Evolutionary conservation across 306 rosid species (phyloP).

Genomic region (Senna tora): DNA sequence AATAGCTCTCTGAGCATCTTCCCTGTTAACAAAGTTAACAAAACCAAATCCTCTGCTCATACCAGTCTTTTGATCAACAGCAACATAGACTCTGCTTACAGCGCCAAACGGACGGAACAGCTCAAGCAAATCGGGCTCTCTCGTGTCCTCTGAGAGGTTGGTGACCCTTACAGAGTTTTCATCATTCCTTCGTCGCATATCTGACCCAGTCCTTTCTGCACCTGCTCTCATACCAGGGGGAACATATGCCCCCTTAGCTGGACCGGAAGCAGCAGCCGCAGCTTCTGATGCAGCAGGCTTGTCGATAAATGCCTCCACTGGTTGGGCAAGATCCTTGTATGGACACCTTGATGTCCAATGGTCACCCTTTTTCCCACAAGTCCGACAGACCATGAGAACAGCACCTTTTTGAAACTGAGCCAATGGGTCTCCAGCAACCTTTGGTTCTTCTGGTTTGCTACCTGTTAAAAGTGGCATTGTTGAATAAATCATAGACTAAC

Average conservation of each 20-base stretch:
- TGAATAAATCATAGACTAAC: neutral
- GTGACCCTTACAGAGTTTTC: slow-evolving; percentile 97
- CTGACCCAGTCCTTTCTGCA: slow-evolving; percentile 70
- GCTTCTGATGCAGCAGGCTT: slow-evolving; percentile 61
- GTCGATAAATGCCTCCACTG: slow-evolving; percentile 58
- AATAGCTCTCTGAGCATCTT: slow-evolving; percentile 93
- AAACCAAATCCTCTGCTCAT: slow-evolving; percentile 96
- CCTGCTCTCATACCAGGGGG: slow-evolving; percentile 86
- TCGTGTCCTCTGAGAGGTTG: slow-evolving; percentile 92
- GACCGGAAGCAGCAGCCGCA: slow-evolving; percentile 37
- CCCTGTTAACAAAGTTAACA: slow-evolving; percentile 90
- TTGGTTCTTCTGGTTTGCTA: slow-evolving; percentile 74
- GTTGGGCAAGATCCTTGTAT: slow-evolving; percentile 83
- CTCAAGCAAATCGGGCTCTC: slow-evolving; percentile 91
- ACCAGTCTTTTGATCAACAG: slow-evolving; percentile 84
- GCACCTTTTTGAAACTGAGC: slow-evolving; percentile 66
- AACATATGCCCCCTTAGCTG: slow-evolving; percentile 71
- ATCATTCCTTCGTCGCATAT: slow-evolving; percentile 92
- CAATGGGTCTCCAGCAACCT: slow-evolving; percentile 64
- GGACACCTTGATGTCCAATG: slow-evolving; percentile 99
- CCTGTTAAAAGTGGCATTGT: slow-evolving; percentile 51
- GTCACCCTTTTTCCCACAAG: slow-evolving; percentile 95
- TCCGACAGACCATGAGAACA: slow-evolving; percentile 89
- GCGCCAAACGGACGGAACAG: slow-evolving; percentile 92
- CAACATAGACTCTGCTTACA: slow-evolving; percentile 91